Conservation (phyloP, 2,329 filamentous ascomycete species). For the Pseudomassariella vexata region DNA sequence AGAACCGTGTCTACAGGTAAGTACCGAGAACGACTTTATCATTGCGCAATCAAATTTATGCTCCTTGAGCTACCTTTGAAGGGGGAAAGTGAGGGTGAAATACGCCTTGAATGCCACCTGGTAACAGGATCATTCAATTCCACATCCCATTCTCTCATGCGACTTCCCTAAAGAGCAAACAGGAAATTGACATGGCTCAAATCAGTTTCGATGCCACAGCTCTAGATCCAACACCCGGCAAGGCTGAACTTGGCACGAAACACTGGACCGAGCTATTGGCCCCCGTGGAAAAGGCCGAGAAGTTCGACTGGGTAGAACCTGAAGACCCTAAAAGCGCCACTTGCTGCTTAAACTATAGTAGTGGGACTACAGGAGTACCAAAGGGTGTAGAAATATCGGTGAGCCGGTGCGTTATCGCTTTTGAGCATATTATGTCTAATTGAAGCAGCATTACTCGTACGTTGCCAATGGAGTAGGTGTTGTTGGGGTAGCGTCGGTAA, state of each 20-base stretch:
- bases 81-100: too few relatives aligned
- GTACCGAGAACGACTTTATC: too few relatives aligned
- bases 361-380: constrained; percentile 72
- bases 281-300: constrained; percentile 34
- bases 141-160: too few relatives aligned
- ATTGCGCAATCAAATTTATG: too few relatives aligned
- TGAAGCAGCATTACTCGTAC: constrained; percentile 72
- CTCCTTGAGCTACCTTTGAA: too few relatives aligned
- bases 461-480: constrained; percentile 64
- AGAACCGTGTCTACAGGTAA: constrained; percentile 54
- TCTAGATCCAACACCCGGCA: constrained; percentile 24
- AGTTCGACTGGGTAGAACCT: constrained; percentile 59
- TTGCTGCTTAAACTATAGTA: constrained; percentile 73
- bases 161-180: too few relatives aligned
- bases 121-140: too few relatives aligned
- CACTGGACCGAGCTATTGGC: constrained; percentile 24
- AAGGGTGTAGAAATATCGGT: constrained; percentile 81
- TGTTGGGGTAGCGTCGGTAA: constrained; percentile 39
- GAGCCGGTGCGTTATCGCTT: too few relatives aligned
- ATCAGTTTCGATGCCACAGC: constrained; percentile 56
- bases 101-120: too few relatives aligned
- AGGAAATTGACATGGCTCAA: too few relatives aligned
- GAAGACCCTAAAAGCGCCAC: constrained; percentile 44
- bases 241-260: constrained; percentile 16
- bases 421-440: too few relatives aligned